Base-by-base conservation (phyloP, 2,329 filamentous ascomycete genomes). In the Paecilomyces fulvus region DNA sequence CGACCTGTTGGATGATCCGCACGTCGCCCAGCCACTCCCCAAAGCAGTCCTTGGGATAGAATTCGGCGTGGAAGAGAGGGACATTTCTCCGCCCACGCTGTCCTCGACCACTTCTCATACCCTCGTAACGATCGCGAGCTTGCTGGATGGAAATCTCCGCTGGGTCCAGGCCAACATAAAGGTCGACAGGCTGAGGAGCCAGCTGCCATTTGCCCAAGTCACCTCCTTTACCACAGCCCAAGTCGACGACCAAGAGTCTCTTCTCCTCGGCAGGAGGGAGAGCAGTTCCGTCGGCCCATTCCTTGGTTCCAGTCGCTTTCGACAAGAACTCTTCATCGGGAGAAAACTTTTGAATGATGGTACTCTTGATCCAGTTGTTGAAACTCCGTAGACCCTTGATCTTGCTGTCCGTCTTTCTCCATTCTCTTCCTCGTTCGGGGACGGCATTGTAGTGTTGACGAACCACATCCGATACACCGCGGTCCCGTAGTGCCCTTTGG, bases 311-410 rank as follows among this genome's bases (percentile, higher is more conserved):
- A 33, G 65, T 65, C 23, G 66, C 67, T n/a, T 70, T 71, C 2
- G 86, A 83, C 0, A 82, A 77, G 62, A 86, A 86, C 59, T 89
- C 85, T 70, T 92, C 88, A 61, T 87, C 85, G 0, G 89, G 88
- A 3, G 90, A 90, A 75, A 96, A 97, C 70, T 96, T 96, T 70
- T 97, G 92, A 63, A 99, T 97, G 64, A 97, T 84, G 52, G 89
- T 92, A 69, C 90, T 96, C 79, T 99, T 99, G 75, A 99, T 83
- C 94, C 94, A 99, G 73, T 99, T 99, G 77, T 99, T 99, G 79
- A 96, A 94, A 63, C 88, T 90, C 54, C 94, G 85, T 54, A 99
- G 78, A 0, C 94, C 94, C 75, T 95, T 96, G 78, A 99, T 99
- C 66, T 89, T 88, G 72, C 89, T 95, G 67, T 95, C 91, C 6